Evolutionary conservation across 192 early-diverging fungal genomes (phyloP), one percentile per base, ranked within the genome.

Genomic region (Rhizoclosmatium globosum): DNA sequence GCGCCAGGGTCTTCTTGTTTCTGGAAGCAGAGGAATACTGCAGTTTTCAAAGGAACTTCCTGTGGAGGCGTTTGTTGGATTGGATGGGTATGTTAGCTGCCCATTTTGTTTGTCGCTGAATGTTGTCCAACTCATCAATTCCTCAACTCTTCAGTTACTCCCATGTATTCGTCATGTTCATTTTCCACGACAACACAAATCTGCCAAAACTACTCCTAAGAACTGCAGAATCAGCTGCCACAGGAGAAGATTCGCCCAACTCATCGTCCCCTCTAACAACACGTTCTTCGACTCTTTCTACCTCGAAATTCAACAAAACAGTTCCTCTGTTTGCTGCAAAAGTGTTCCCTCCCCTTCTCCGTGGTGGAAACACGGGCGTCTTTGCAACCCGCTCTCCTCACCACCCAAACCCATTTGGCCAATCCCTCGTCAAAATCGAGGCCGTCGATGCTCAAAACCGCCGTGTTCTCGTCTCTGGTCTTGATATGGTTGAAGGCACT

Each of bases 111-210:
- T 19, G 21, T 58, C 15, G 15, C 1, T 19, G 21, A 15, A 58
- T 21, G 56, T 19, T 58, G 15, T 58, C 15, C 7, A 68, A 38
- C 31, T 31, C 31, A 31, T 31, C 31, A 31, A 31, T 31, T 31
- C 31, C 31, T 0, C 31, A 31, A 31, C 31, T 31, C 31, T 0
- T 0, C 31, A 31, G 31, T 23, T 84, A 84, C 43, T 81, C 79
- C 15, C 83, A 84, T 53, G 31, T 84, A 17, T 77, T 71, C 59
- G 79, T 84, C 17, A 41, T 58, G 46, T 84, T 84, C 59, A 31
- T 84, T 13, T 84, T 84, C 64, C 83, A 84, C 66, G 75, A 84
- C 58, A 84, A 84, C 69, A 84, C 83, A 68, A 84, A 84, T 60
- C 45, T 84, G 41, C 79, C 80, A 19, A 84, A 84, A 43, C 53